Evolutionary conservation across 2,329 filamentous ascomycete species (phyloP).

Genomic region (Furcasterigmium furcatum): DNA sequence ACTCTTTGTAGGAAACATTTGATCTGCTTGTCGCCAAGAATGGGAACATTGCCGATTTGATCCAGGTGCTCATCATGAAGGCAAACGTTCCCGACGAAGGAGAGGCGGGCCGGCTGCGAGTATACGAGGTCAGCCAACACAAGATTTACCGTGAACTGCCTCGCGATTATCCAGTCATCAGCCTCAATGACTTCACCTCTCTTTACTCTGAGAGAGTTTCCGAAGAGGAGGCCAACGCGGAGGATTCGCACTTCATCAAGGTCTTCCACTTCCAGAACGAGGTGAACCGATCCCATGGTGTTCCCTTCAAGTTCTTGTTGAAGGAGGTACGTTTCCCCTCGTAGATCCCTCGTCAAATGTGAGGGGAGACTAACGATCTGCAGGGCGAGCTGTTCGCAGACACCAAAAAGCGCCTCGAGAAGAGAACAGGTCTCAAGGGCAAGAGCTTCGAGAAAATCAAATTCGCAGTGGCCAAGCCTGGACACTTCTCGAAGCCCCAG

Average conservation of each 20-base stretch:
- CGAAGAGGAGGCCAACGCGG: conserved; percentile 62
- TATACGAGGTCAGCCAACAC: conserved; percentile 80
- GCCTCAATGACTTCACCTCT: conserved; percentile 80
- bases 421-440: conserved; percentile 90
- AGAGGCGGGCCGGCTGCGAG: conserved; percentile 65
- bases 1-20: conserved; percentile 58
- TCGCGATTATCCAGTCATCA: conserved; percentile 69
- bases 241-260: conserved; percentile 61
- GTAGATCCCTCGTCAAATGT: neutral
- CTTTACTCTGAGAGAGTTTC: conserved; percentile 81
- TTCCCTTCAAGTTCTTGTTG: conserved; percentile 88
- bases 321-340: conserved; percentile 60
- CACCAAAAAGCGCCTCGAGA: conserved; percentile 91
- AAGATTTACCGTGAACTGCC: conserved; percentile 80
- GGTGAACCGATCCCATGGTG: conserved; percentile 75
- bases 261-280: conserved; percentile 95
- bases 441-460: conserved; percentile 99
- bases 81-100: conserved; percentile 72
- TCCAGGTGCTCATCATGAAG: conserved; percentile 76
- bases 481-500: conserved; percentile 70
- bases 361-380: conserved; percentile 1
- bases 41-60: conserved; percentile 74
- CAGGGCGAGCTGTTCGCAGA: conserved; percentile 84
- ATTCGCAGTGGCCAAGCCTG: conserved; percentile 76
- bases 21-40: conserved; percentile 88